Base-by-base conservation (phyloP, 106 monocot genomes). In the Dendrobium nobile region DNA sequence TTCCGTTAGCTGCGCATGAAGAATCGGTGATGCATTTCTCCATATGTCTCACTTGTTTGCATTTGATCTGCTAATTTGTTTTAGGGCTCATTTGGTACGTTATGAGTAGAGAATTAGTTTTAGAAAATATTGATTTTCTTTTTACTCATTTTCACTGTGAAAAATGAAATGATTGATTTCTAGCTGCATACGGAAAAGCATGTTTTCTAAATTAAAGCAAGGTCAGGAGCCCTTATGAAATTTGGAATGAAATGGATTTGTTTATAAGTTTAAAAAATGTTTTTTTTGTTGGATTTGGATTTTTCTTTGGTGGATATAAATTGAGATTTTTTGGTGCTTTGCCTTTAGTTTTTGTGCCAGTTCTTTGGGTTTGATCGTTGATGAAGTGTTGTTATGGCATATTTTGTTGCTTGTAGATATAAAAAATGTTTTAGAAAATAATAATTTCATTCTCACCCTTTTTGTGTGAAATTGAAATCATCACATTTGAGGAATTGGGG, bases 21-120 rank as follows among this genome's bases (percentile, higher is more conserved):
- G 89, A 89, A 51, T 72, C 79, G 89, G 89, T 89, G 72, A 79
- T 81, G 43, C 47, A 20, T n/a, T 37, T 47, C 4, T 78, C 7
- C 61, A 20, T 10, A 9, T 54, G 7, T 7, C 17, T 17, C 61
- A 15, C 2, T 28, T 33, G 51, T 27, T 76, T 40, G 9, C 16
- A 7, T 41, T 48, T 68, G 13, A 0, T 20, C 37, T 70, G 70
- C 24, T 70, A 37, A 65, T 26, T 24, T 65, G 64, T 26, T 64
- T 70, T 11, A 70, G 31, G 70, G 70, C 9, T 70, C 0, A 11
- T 19, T 64, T 37, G 17, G 11, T 70, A 37, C 11, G 31, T 10
- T 67, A 10, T 65, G 24, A 22, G 10, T 65, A 65, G 9, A 51
- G 51, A 65, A 26, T 8, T 24, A 24, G 64, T 65, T 28, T 17